Base-by-base conservation (phyloP, 2,329 filamentous ascomycete species). In the Nannizziopsis arthrosporioides region DNA sequence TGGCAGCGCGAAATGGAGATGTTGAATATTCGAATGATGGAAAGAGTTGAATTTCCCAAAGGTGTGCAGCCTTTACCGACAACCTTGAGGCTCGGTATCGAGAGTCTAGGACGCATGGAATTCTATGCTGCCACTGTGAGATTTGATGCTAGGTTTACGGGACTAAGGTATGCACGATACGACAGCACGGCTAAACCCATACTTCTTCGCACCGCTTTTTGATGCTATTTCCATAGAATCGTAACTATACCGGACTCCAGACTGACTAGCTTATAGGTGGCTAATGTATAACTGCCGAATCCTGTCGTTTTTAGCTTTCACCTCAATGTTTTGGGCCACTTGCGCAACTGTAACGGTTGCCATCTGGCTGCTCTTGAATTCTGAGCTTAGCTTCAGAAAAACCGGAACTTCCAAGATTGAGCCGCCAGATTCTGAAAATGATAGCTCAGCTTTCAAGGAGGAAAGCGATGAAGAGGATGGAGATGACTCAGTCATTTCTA, bases 201-300 rank as follows among this genome's bases (percentile, higher is more conserved):
- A 17, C 11, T 32, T 38, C 19, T 10, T 36, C n/a, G 3, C 15
- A 18, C 14, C 5, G n/a, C 35, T 10, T 14, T 15, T 39, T 19
- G 11, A 9, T 34, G 8, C 34, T 42, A 1, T n/a, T 37, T 18
- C 19, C 15, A 2, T 14, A 18, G 6, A 14, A 22, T 48, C 6
- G 11, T 15, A 35, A 36, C 1, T 19, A 1, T 31, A 9, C 18
- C 10, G n/a, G 15, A 18, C 30, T 10, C 12, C 11, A 15, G n/a
- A 30, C 45, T 47, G 30, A 47, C 38, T 10, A n/a, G 14, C 27
- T 8, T 15, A 32, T 43, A 73, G 84, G 42, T 92, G 84, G 79
- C 58, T 89, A 48, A 94, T 98, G 85, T 92, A 92, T 59, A 81
- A 86, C 52, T 82, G 90, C 68, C 79, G 84, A 10, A 59, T 92